Conservation (phyloP, 2,329 filamentous ascomycete genomes). For the Scedosporium minutisporum region DNA sequence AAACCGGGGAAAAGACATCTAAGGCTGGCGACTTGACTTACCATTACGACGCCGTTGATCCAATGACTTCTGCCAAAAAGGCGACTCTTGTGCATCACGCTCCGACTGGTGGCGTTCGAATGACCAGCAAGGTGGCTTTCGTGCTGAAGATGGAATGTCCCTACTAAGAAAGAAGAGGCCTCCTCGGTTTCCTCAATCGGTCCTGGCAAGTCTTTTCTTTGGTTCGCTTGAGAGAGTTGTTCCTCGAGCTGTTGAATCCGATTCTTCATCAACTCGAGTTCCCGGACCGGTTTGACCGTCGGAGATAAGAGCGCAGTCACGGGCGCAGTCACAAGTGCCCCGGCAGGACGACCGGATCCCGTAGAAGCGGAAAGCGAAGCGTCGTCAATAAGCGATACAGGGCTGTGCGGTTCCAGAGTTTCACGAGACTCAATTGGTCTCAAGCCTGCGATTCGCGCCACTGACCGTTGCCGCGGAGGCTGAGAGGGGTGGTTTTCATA, state of each 20-base stretch:
- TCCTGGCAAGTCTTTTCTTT: conserved; percentile 6
- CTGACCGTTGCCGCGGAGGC: not conserved
- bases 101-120: conserved; percentile 23
- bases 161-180: conserved; percentile 29
- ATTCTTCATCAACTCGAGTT: conserved; percentile 24
- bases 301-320: conserved; percentile 12
- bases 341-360: not conserved
- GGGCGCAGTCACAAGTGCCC: not conserved
- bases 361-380: not conserved
- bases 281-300: conserved; percentile 14
- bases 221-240: conserved; percentile 22
- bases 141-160: conserved; percentile 31
- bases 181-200: conserved; percentile 15
- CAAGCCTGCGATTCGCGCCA: not conserved
- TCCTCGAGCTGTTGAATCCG: conserved; percentile 34
- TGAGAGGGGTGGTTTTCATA: not conserved
- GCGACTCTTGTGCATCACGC: conserved; percentile 44
- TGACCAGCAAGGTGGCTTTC: conserved; percentile 23
- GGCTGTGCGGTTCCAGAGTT: not conserved
- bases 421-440: not conserved
- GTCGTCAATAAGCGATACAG: not conserved
- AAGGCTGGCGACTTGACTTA: conserved; percentile 18
- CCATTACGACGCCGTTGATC: conserved; percentile 37
- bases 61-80: conserved; percentile 49
- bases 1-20: not conserved